These are phyloP conservation scores for Ichthyophthirius multifiliis DNA, from an alignment of 169 alveolate genomes.

Conservation along the genomic window DNA sequence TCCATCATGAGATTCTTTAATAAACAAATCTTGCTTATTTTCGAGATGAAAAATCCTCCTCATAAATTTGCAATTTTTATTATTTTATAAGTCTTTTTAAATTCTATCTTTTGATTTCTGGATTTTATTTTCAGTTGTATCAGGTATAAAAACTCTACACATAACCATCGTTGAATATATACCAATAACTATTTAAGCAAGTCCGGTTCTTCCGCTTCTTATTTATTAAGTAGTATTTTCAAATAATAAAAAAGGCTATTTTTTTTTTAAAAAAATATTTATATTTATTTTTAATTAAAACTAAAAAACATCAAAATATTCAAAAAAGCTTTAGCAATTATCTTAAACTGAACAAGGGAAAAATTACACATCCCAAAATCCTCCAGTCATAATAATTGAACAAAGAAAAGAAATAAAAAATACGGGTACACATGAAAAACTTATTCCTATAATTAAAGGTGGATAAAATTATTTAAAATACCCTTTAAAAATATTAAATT, in stretches of 20 bases:
- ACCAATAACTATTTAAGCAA: slow-evolving; percentile 57
- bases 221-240: background rate
- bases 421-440: background rate
- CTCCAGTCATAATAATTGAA: background rate
- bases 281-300: background rate
- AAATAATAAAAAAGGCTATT: background rate
- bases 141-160: slow-evolving; percentile 50
- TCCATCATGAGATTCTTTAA: slow-evolving; percentile 55
- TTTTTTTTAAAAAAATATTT: background rate
- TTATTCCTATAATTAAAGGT: background rate
- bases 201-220: slow-evolving; percentile 68
- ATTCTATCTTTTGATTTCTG: background rate
- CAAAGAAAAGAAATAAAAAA: background rate
- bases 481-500: slow-evolving; percentile 45
- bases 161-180: slow-evolving; percentile 31
- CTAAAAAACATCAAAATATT: background rate
- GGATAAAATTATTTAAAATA: background rate
- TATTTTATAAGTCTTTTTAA: background rate
- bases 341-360: slow-evolving; percentile 17
- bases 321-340: slow-evolving; percentile 34
- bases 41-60: background rate
- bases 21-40: background rate
- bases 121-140: slow-evolving; percentile 25
- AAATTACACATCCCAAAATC: background rate
- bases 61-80: background rate